Evolutionary conservation across 805 yeast species (phyloP), one percentile per base, ranked within the genome.

Genomic region (Candida awuae): DNA sequence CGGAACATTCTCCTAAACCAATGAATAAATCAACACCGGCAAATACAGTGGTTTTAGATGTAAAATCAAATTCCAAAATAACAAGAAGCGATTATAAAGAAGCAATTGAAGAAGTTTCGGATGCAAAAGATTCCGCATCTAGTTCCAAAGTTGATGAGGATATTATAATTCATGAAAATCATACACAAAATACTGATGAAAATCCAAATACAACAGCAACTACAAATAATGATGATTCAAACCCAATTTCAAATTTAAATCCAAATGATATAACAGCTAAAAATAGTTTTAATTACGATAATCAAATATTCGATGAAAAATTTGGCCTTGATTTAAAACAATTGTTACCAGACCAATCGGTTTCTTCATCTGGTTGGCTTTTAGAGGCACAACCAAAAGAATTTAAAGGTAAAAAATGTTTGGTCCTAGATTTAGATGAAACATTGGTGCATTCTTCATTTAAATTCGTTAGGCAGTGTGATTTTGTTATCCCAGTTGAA

Each of bases 401-500:
- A 34, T 69, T 82, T 40, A 64, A 69, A 36, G 73, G 73, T 40
- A 79, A 83, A 42, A 92, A 92, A 61, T 88, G 97, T 60, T 70
- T 92, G 25, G 84, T 92, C 12, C 68, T 92, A 39, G 99, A 92
- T 62, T 66, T 92, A 47, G 98, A 92, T 61, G 98, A 92, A 62
- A 92, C 98, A 3, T 71, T 92, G 43, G 98, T 92, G 23, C 99
- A 92, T 60, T 84, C 95, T 2, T 81, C 94, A 6, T 92, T 92
- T 68, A 88, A 90, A 60, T 86, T 81, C 59, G 71, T 92, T 41
- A 76, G 94, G 43, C 82, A 87, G 32, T 95, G 96, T 1, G 99
- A 92, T 63, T 92, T 92, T 63, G 94, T 94, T 34, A 85, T 92
- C 35, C 97, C 98, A 13, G 98, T 92, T 38, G 97, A 90, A 59